Evolutionary conservation across 2,329 filamentous ascomycete genomes (phyloP).

Genomic region (Blastomyces percursus): DNA sequence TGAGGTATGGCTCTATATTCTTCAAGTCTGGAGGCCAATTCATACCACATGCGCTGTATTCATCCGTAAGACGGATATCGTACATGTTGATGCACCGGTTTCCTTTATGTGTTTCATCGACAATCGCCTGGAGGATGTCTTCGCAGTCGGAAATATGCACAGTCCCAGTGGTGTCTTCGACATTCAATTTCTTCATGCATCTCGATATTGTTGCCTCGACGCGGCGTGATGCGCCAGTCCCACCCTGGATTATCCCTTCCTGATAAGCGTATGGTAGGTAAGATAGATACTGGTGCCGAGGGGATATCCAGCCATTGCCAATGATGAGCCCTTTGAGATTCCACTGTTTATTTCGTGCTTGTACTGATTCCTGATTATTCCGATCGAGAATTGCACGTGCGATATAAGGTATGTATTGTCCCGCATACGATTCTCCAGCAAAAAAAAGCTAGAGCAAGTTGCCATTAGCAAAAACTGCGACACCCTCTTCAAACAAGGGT

Average conservation of each 20-base stretch:
- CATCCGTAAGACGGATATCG: conserved; percentile 75
- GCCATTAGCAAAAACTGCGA: background rate
- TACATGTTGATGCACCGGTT: conserved; percentile 88
- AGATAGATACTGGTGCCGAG: conserved; percentile 75
- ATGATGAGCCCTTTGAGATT: conserved; percentile 77
- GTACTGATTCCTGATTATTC: conserved; percentile 51
- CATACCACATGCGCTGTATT: conserved; percentile 81
- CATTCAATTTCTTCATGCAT: conserved; percentile 53
- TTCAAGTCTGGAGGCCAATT: conserved; percentile 89
- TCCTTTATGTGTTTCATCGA: conserved; percentile 50
- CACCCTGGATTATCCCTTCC: conserved; percentile 58
- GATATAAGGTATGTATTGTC: conserved; percentile 95
- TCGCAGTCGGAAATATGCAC: conserved; percentile 68
- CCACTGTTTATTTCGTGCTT: conserved; percentile 48
- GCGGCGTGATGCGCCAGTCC: conserved; percentile 50
- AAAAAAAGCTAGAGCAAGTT: conserved; percentile 61
- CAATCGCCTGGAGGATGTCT: conserved; percentile 59
- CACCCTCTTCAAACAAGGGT: background rate
- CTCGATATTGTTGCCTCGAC: conserved; percentile 58
- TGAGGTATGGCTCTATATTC: conserved; percentile 71
- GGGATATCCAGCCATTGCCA: conserved; percentile 96
- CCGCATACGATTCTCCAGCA: conserved; percentile 91
- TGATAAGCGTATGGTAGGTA: conserved; percentile 76
- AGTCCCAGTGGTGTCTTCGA: conserved; percentile 46
- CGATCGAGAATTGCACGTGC: conserved; percentile 80